Conservation (phyloP, 306 rosid genomes). For the Prunus armeniaca region DNA sequence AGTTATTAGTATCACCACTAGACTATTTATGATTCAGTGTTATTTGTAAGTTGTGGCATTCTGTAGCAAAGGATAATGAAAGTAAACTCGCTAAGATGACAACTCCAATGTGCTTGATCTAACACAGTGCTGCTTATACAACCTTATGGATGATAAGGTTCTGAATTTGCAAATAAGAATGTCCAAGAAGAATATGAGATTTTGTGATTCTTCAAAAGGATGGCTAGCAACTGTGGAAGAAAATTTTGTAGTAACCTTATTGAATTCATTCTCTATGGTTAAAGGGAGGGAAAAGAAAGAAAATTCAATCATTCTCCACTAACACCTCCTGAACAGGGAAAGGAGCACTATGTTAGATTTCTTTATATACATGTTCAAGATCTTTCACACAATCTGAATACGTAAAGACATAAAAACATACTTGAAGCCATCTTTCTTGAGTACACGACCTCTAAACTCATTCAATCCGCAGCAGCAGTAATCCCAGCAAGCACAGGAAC, state of each 20-base stretch:
- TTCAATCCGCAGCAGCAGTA: no score
- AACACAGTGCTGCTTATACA: not conserved
- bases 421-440: no score
- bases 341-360: no score
- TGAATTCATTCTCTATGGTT: not conserved
- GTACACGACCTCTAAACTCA: no score
- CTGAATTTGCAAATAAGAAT: not conserved
- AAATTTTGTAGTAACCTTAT: not conserved
- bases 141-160: not conserved
- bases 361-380: no score
- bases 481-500: no score
- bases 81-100: not conserved
- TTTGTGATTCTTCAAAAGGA: not conserved
- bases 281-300: not conserved
- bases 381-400: no score
- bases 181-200: not conserved
- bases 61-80: not conserved
- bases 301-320: not conserved
- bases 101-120: not conserved
- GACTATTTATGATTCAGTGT: not conserved
- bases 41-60: not conserved
- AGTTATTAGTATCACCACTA: not conserved
- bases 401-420: no score
- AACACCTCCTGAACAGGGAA: not conserved
- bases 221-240: not conserved